Evolutionary conservation across 441 rosid species (phyloP).

Genomic region (Raphanus hybrid): DNA sequence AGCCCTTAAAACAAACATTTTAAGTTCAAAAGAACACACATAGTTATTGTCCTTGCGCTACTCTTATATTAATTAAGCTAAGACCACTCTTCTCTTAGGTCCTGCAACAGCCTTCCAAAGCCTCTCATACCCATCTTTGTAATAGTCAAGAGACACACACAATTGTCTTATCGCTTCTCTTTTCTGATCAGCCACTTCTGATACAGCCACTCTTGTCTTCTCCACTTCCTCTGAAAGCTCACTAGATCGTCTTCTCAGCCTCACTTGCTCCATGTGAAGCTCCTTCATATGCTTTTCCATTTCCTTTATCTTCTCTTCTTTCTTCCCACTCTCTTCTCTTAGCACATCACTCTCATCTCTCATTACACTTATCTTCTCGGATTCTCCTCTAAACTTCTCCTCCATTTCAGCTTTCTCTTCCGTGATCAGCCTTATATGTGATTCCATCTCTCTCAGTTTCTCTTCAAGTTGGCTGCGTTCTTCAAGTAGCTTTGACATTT

Average conservation of each 20-base stretch:
- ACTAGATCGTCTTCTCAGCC: constrained; percentile 49
- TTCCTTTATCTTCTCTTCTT: constrained; percentile 51
- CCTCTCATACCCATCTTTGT: constrained; percentile 57
- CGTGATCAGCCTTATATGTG: constrained; percentile 56
- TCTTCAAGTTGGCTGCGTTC: constrained; percentile 51
- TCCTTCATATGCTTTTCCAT: constrained; percentile 65
- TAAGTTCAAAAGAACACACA: constrained; percentile 2
- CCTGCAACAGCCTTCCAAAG: constrained; percentile 62
- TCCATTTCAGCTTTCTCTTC: constrained; percentile 52
- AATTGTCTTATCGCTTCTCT: constrained; percentile 89
- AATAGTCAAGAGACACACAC: constrained; percentile 83
- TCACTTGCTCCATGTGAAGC: constrained; percentile 63
- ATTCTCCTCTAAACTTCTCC: constrained; percentile 36
- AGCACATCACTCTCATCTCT: constrained; percentile 36
- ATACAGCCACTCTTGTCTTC: constrained; percentile 54
- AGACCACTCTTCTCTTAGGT: constrained; percentile 48
- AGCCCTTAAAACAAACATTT: neutral
- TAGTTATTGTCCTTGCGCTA: constrained; percentile 13
- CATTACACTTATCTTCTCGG: constrained; percentile 45
- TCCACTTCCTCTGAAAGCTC: constrained; percentile 67
- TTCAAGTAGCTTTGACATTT: constrained; percentile 65
- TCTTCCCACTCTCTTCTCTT: constrained; percentile 47
- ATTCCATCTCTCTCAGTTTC: constrained; percentile 72
- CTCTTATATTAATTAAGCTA: constrained; percentile 43
- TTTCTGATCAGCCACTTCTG: constrained; percentile 84